These are phyloP conservation scores for Lumnitzera littorea DNA, from an alignment of 345 rosid genomes.

Conservation along the genomic window DNA sequence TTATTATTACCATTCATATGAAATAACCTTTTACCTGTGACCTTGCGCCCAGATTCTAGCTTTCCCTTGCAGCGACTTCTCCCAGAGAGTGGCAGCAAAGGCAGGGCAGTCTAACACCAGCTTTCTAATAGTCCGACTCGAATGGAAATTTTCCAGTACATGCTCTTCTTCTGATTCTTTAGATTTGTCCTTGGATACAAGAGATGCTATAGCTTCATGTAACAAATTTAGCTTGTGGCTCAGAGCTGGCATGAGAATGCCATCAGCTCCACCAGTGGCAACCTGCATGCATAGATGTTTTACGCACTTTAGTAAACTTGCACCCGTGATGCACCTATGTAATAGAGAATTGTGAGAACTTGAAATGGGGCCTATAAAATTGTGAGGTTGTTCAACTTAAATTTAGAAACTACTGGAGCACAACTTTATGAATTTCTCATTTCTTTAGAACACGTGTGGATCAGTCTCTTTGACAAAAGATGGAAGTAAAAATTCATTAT, in stretches of 20 bases:
- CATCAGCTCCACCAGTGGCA: slow-evolving; percentile 59
- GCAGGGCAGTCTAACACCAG: slow-evolving; percentile 55
- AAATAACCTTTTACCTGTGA: slow-evolving; percentile 54
- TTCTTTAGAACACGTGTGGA: too few relatives aligned
- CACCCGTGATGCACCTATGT: too few relatives aligned
- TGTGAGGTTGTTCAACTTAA: too few relatives aligned
- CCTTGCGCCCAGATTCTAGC: slow-evolving; percentile 66
- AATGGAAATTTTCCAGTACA: slow-evolving; percentile 73
- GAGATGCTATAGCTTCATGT: slow-evolving; percentile 57
- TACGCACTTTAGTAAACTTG: too few relatives aligned
- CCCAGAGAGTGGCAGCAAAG: slow-evolving; percentile 65
- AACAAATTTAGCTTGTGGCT: slow-evolving; percentile 51
- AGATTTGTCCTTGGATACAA: slow-evolving; percentile 52
- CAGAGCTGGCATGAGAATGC: slow-evolving; percentile 49
- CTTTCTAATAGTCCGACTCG: slow-evolving; percentile 77
- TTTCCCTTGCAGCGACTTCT: slow-evolving; percentile 65
- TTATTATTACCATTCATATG: neutral
- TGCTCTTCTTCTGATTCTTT: slow-evolving; percentile 51
- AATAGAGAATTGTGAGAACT: too few relatives aligned
- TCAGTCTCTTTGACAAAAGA: too few relatives aligned
- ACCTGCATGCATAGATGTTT: slow-evolving; percentile 30
- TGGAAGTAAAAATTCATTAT: too few relatives aligned
- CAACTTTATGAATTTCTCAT: too few relatives aligned
- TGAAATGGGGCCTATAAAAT: too few relatives aligned
- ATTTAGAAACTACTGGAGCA: too few relatives aligned